Evolutionary conservation across 305 asterid species (phyloP).

Genomic region (Fraxinus latifolia): DNA sequence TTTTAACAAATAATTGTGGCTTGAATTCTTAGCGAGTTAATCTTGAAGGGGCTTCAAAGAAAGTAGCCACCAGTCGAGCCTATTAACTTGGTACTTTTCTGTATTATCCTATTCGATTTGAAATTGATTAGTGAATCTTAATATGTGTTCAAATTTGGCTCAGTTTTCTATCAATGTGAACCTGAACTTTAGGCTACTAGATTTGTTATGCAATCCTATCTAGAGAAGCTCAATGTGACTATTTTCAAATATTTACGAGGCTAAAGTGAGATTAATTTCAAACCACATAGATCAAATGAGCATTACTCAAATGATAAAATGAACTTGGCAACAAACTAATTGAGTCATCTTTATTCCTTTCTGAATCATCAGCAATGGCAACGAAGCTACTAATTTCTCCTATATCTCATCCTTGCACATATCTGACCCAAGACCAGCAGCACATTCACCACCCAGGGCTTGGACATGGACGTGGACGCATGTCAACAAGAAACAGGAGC

Average conservation of each 20-base stretch:
- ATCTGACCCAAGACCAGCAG: constrained; percentile 28
- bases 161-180: neutral
- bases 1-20: neutral
- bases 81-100: neutral
- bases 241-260: neutral
- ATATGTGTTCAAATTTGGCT: neutral
- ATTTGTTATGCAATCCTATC: neutral
- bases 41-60: neutral
- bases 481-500: constrained; percentile 30
- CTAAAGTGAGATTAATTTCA: neutral
- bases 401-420: constrained; percentile 35
- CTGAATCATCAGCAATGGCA: constrained; percentile 40
- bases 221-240: neutral
- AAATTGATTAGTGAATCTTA: neutral
- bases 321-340: constrained; percentile 1
- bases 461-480: constrained; percentile 7
- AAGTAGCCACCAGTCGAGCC: neutral
- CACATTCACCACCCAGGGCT: constrained; percentile 32
- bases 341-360: neutral
- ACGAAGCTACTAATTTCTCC: constrained; percentile 52
- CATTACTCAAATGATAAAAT: neutral
- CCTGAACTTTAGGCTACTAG: neutral
- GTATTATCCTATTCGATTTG: neutral
- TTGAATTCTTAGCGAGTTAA: too few relatives aligned
- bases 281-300: neutral